A percentile compares a stretch with the other conserved stretches of the same genome.
Conservation (phyloP, 345 rosid species). For the thale cress (Arabidopsis thaliana) region TAIR10.1 NC_003076.8:5392501-5393000, state of each 20-base stretch:
- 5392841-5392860: not conserved
- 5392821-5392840: slow-evolving; percentile 31
- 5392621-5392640: slow-evolving; percentile 45
- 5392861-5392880: slow-evolving; percentile 7
- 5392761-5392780: slow-evolving; percentile 40
- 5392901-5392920: not conserved
- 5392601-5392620: slow-evolving; percentile 43
- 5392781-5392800: not conserved
- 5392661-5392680: slow-evolving; percentile 47
- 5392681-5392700: slow-evolving; percentile 24
- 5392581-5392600: slow-evolving; percentile 7
- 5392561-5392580: slow-evolving; percentile 9
- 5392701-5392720: slow-evolving; percentile 23
- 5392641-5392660: slow-evolving; percentile 46
- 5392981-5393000: not conserved
- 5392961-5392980: slow-evolving; percentile 8
- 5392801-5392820: not conserved
- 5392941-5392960: not conserved
- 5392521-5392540: slow-evolving; percentile 4
- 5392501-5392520: too few relatives aligned
- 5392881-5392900: not conserved
- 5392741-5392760: slow-evolving; percentile 43
- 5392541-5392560: slow-evolving; percentile 18
- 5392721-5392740: slow-evolving; percentile 20
- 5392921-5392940: slow-evolving; percentile 13